Conservation (phyloP, 371 early-diverging fungal genomes). For the Syncephalastrum monosporum region DNA sequence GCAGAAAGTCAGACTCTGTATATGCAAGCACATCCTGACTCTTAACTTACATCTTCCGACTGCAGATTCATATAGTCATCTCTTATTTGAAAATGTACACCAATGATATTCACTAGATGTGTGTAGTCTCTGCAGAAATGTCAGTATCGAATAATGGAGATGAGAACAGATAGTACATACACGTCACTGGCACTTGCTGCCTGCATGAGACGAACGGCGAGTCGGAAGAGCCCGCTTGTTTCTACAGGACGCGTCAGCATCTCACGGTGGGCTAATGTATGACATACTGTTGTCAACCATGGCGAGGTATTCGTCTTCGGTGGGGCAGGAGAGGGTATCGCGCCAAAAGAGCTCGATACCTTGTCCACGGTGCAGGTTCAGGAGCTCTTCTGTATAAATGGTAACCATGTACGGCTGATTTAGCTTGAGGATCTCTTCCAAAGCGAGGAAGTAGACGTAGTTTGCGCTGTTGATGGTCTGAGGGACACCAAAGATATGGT, state of each 20-base stretch:
- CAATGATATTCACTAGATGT: slow-evolving; percentile 80
- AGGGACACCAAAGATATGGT: slow-evolving; percentile 92
- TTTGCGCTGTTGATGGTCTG: slow-evolving; percentile 94
- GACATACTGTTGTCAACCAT: slow-evolving; percentile 87
- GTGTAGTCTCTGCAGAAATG: slow-evolving; percentile 63
- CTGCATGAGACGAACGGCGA: slow-evolving; percentile 92
- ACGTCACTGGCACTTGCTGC: slow-evolving; percentile 46
- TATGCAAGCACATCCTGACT: background rate
- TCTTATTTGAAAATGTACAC: slow-evolving; percentile 92
- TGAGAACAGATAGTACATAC: slow-evolving; percentile 29
- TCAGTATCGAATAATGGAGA: background rate
- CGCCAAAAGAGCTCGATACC: slow-evolving; percentile 84
- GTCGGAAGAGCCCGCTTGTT: slow-evolving; percentile 89
- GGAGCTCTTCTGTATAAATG: slow-evolving; percentile 84
- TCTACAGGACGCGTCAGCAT: slow-evolving; percentile 45
- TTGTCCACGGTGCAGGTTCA: slow-evolving; percentile 85
- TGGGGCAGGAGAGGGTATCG: slow-evolving; percentile 77
- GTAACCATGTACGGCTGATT: slow-evolving; percentile 67
- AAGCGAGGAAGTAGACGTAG: slow-evolving; percentile 91
- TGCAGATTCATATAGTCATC: slow-evolving; percentile 94
- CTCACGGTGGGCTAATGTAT: background rate
- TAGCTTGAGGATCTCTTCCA: slow-evolving; percentile 74
- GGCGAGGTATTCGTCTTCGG: slow-evolving; percentile 80
- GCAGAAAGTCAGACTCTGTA: background rate
- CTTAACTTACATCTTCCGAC: slow-evolving; percentile 62